Evolutionary conservation across 768 basidiomycete genomes (phyloP).

Genomic region (Xerocomus brunneocitrinus): DNA sequence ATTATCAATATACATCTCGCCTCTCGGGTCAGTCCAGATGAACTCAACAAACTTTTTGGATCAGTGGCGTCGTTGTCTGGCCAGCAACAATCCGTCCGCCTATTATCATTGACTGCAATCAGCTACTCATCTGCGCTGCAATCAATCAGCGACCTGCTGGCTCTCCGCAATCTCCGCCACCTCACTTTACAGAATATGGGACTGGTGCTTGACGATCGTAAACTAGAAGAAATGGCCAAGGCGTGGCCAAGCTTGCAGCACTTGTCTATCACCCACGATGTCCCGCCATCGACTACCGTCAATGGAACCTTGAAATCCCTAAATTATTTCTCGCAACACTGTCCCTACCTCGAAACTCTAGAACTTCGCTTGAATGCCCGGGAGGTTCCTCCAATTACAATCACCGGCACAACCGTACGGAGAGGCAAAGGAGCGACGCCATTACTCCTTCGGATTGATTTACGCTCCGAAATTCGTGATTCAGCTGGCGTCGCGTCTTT

Average conservation of each 20-base stretch:
- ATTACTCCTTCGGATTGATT: conserved; percentile 7
- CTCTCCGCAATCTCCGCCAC: background rate
- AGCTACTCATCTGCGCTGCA: background rate
- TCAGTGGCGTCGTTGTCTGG: background rate
- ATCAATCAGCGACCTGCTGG: background rate
- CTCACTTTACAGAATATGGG: background rate
- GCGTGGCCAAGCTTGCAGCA: conserved; percentile 19
- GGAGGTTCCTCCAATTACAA: conserved; percentile 6
- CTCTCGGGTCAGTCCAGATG: background rate
- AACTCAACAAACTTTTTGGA: background rate
- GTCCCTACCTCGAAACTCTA: conserved; percentile 13
- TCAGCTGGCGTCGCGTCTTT: conserved; percentile 11
- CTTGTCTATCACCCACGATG: conserved; percentile 13
- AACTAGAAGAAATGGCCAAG: background rate
- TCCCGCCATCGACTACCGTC: background rate
- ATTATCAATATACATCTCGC: background rate
- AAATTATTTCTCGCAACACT: conserved; percentile 7
- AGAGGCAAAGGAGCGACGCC: conserved; percentile 7
- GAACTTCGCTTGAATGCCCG: conserved; percentile 19
- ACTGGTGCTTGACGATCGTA: background rate
- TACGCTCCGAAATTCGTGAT: conserved; percentile 18
- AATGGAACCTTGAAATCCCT: background rate
- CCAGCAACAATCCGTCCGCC: background rate
- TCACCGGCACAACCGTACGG: background rate
- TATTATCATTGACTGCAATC: background rate